phyloP scores from a whole-genome alignment of 495 filamentous ascomycete genomes.

The Trichoderma erinaceum region DNA sequence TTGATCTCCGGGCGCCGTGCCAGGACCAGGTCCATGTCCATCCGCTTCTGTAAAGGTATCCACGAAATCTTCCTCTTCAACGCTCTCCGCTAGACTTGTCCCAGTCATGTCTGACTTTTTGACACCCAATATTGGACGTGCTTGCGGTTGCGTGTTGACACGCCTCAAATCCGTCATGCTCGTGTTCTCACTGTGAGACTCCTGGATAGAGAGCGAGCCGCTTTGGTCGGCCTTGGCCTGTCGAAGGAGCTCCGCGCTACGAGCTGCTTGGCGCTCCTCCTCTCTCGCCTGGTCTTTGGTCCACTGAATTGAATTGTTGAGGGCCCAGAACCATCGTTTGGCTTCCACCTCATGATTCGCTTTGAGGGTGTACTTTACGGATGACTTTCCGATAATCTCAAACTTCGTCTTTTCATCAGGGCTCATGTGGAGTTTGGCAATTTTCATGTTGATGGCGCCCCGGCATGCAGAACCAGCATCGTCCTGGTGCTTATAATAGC shows the following conservation, averaged over 20 bases:
- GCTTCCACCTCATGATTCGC: conserved; percentile 93
- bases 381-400: conserved; percentile 94
- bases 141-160: conserved; percentile 39
- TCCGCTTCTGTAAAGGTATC: conserved; percentile 15
- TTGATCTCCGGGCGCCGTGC: conserved; percentile 34
- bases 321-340: conserved; percentile 93
- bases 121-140: conserved; percentile 27
- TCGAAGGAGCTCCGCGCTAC: conserved; percentile 67
- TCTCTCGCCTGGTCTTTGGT: conserved; percentile 92
- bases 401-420: conserved; percentile 94
- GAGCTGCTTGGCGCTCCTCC: conserved; percentile 67
- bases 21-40: background rate
- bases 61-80: conserved; percentile 33
- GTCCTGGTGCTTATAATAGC: conserved; percentile 99
- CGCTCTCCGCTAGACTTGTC: conserved; percentile 33
- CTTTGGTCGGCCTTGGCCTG: conserved; percentile 50
- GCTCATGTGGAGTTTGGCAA: conserved; percentile 91
- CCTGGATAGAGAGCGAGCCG: conserved; percentile 29
- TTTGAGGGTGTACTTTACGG: conserved; percentile 96
- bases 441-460: conserved; percentile 97
- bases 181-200: conserved; percentile 45
- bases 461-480: conserved; percentile 89
- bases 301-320: conserved; percentile 98
- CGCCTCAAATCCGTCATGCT: conserved; percentile 41
- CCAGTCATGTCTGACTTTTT: conserved; percentile 28